Evolutionary conservation across 1,284 basidiomycete genomes (phyloP).

Genomic region (Phylloporus sp.): DNA sequence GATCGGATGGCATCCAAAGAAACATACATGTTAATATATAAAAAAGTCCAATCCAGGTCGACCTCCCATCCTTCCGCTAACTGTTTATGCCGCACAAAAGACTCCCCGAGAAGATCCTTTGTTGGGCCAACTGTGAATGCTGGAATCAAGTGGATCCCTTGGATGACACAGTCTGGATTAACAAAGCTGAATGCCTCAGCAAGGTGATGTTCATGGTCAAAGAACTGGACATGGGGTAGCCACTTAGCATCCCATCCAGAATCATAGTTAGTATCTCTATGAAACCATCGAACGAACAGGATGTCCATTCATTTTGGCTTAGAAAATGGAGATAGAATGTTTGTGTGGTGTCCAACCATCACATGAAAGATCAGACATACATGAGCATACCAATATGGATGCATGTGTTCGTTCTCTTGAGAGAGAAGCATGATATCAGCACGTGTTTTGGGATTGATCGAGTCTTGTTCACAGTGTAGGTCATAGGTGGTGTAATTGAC

Average conservation of each 20-base stretch:
- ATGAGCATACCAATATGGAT: background rate
- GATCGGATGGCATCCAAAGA: too few relatives aligned
- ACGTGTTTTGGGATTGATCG: background rate
- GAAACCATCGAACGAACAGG: background rate
- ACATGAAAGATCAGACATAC: background rate
- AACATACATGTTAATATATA: conserved; percentile 7
- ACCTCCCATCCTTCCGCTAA: background rate
- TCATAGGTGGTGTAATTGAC: background rate
- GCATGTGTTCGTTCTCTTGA: background rate
- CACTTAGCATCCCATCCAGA: conserved; percentile 18
- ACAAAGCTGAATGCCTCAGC: conserved; percentile 12
- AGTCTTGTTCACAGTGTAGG: background rate
- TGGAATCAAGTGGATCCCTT: conserved; percentile 8
- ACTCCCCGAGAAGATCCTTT: background rate
- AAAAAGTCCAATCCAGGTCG: background rate
- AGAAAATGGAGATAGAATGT: background rate
- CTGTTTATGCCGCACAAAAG: background rate
- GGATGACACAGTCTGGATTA: background rate
- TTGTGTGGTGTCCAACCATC: background rate
- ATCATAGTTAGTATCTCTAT: conserved; percentile 1
- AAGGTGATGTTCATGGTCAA: background rate
- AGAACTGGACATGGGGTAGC: conserved; percentile 12
- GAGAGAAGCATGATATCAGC: background rate
- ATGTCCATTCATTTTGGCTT: conserved; percentile 10
- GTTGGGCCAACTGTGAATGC: background rate